Base-by-base conservation (phyloP, 768 basidiomycete genomes). In the Lentinula lateritia region DNA sequence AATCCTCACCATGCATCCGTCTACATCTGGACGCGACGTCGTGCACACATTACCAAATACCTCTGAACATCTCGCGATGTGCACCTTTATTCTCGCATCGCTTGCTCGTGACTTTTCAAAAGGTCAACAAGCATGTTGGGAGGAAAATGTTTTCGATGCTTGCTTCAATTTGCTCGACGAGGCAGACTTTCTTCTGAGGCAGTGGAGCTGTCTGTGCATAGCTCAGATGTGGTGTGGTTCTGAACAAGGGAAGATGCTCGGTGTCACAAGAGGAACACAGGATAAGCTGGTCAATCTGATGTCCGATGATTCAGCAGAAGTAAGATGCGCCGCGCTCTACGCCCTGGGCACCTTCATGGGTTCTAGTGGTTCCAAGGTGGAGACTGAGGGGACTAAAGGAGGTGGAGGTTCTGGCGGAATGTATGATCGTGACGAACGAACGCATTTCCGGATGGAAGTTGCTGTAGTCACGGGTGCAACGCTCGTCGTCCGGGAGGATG, bases 41-140 rank as follows among this genome's bases (percentile, higher is more conserved):
- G 72, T 77, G 38, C 69, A 76, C 43, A 71, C 83, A 45, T 84
- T 98, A n/a, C 95, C 95, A 0, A 97, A 99, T 73, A 86, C 88
- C 55, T 90, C 91, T 5, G 97, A 98, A 71, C 95, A 98, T 73
- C 92, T 93, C 65, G 95, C 97, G 1, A 98, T 98, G 96, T 98
- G 95, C 71, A 92, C 94, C 1, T 98, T 98, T 76, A 95, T 98
- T 66, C 86, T 98, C 32, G 83, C 90, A 23, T 87, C 94, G 13
- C 87, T 97, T 54, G 88, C 90, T 43, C 87, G 96, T n/a, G 94
- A 93, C 68, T 93, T 89, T 70, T 82, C 83, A n/a, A 81, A 82
- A 2, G 95, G 95, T 5, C 95, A 98, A 74, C 81, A 83, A 56
- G 93, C 93, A 2, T 95, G 93, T 72, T 85, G 89, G 75, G 78